Evolutionary conservation across 208 protist species (phyloP), one percentile per base, ranked within the genome.

Genomic region (Acanthamoeba sp.): DNA sequence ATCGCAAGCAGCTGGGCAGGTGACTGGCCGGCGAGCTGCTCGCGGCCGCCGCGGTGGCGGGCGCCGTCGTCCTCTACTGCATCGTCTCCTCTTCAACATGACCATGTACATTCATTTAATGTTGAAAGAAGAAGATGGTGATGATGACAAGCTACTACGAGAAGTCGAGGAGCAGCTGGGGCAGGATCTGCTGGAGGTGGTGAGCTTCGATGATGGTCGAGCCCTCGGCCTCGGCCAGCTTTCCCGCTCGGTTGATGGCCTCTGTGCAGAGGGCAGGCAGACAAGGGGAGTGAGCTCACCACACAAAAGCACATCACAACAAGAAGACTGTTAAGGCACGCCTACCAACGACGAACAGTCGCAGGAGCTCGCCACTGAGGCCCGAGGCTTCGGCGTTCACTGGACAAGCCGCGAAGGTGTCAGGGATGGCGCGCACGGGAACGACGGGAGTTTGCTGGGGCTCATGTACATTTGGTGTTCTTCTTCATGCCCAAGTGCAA

Each of bases 1-100:
- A 95, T 55, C 87, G 94, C 57, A 95, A 95, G 88, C 14, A 88
- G 27, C 62, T 95, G 42, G 52, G 76, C 24, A 84, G 42, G 29
- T 84, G 76, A 84, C 76, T 84, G 76, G 55, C 76, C 76, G 76
- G 55, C 76, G 71, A 45, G 27, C 71, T 80, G 18, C 36, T 80
- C 36, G 29, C 12, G 71, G 71, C 71, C 27, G 71, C 71, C 34
- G 36, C 29, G 36, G 20, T 80, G 18, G n/a, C 24, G 20, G 66
- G 66, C 14, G n/a, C 16, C 34, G 66, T 40, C 66, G 3, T 40
- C 57, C 27, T 64, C 57, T 64, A 64, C 57, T 64, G 3, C 57
- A 24, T 64, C 57, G 24, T 64, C 57, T 64, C 57, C 4, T 64
- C 57, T 29, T 64, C 57, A 24, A 59, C 55, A 55, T 18, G 22